Conservation (phyloP, 805 yeast genomes). For the Ogataea thermomethanolica region DNA sequence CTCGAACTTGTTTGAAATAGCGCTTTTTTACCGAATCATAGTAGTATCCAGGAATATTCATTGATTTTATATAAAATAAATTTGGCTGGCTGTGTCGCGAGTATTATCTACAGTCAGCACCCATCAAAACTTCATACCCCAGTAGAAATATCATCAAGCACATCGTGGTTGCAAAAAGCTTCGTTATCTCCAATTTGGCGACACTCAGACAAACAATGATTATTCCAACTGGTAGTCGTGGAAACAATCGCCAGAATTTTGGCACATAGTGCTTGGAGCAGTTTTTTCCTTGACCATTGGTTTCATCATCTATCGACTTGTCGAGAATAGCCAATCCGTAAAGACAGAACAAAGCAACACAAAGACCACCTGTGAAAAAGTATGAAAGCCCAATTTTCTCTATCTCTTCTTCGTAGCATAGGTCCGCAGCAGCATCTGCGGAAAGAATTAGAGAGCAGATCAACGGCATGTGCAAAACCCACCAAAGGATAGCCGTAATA, state of each 20-base stretch:
- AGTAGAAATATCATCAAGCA: constrained; percentile 10
- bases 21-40: constrained; percentile 19
- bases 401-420: constrained; percentile 33
- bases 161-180: constrained; percentile 14
- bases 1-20: constrained; percentile 14
- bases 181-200: constrained; percentile 14
- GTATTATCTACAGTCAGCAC: neutral
- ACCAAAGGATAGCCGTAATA: constrained; percentile 43
- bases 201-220: constrained; percentile 11
- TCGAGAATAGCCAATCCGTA: constrained; percentile 43
- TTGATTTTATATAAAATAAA: neutral
- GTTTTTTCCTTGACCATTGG: constrained; percentile 26
- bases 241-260: constrained; percentile 18
- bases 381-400: constrained; percentile 42
- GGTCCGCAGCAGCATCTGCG: constrained; percentile 58
- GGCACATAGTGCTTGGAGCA: constrained; percentile 36
- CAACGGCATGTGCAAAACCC: constrained; percentile 47
- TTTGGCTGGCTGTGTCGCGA: neutral
- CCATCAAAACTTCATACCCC: constrained; percentile 13
- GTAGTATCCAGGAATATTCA: constrained; percentile 21
- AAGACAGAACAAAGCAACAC: constrained; percentile 40
- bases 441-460: constrained; percentile 50
- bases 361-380: constrained; percentile 52
- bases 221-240: constrained; percentile 13
- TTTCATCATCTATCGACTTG: constrained; percentile 37